A percentile compares a stretch with the other conserved stretches of the same genome.
Evolutionary conservation across 305 asterid genomes (phyloP).

Genomic region (Plantago coronopus): DNA sequence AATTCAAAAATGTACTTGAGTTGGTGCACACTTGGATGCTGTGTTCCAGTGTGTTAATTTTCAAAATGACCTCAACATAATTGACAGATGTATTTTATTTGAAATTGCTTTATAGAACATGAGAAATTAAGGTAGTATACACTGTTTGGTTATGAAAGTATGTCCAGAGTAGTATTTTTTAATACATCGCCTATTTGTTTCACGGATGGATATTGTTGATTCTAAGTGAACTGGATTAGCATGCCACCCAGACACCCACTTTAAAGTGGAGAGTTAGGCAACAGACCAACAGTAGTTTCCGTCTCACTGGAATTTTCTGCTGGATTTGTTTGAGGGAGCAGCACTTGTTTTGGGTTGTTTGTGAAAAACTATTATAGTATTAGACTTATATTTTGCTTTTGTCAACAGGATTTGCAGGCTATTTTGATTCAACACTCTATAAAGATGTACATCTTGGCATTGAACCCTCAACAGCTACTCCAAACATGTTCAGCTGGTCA

Average conservation of each 20-base stretch:
- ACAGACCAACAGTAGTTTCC: neutral
- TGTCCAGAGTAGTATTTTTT: neutral
- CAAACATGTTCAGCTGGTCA: constrained; percentile 97
- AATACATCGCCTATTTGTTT: too few relatives aligned
- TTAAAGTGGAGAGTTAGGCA: too few relatives aligned
- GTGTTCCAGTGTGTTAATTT: too few relatives aligned
- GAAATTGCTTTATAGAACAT: neutral
- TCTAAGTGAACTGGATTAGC: neutral
- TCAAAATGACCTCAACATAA: too few relatives aligned
- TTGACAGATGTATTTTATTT: neutral
- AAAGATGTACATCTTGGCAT: constrained; percentile 96
- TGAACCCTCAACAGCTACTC: constrained; percentile 88
- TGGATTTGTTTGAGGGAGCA: neutral
- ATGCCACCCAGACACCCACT: too few relatives aligned
- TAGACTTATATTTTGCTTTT: constrained; percentile 15
- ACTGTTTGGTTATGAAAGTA: neutral
- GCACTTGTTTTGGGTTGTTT: too few relatives aligned
- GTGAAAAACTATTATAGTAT: neutral
- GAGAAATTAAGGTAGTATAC: neutral
- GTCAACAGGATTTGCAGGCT: constrained; percentile 84
- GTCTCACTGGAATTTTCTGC: neutral
- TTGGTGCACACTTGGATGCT: too few relatives aligned
- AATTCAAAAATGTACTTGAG: too few relatives aligned
- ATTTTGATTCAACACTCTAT: constrained; percentile 86
- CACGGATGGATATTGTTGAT: neutral